These are phyloP conservation scores for Chrysanthemum lavandulifolium DNA, from an alignment of 129 eudicot genomes.

Conservation along the genomic window DNA sequence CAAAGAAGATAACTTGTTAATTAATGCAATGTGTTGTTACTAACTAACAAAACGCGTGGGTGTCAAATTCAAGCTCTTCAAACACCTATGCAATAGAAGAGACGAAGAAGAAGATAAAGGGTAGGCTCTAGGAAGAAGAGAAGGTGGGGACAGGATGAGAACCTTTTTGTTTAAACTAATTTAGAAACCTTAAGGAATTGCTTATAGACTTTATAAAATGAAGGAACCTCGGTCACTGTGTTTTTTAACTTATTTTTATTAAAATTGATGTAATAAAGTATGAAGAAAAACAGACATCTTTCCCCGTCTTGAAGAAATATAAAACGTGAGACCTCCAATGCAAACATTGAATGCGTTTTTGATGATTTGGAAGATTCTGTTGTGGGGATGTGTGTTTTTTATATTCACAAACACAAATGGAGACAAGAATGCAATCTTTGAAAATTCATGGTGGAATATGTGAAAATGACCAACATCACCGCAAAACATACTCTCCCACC, in stretches of 20 bases:
- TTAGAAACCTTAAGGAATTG: neutral
- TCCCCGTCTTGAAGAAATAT: constrained; percentile 82
- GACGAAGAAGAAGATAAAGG: constrained; percentile 45
- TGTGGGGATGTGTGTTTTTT: constrained; percentile 65
- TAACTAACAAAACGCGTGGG: constrained; percentile 36
- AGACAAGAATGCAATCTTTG: constrained; percentile 45
- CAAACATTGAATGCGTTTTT: constrained; percentile 73
- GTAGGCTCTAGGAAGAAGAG: constrained; percentile 53
- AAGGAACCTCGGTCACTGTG: constrained; percentile 19
- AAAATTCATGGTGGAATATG: constrained; percentile 22
- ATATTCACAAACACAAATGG: constrained; percentile 30
- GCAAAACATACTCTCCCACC: constrained; percentile 34
- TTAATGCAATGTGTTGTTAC: constrained; percentile 3
- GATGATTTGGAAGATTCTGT: constrained; percentile 98
- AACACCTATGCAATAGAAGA: constrained; percentile 45
- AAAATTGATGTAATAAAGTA: constrained; percentile 39
- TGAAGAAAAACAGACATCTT: constrained; percentile 94
- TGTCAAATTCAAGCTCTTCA: constrained; percentile 34
- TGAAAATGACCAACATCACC: constrained; percentile 31
- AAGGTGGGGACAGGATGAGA: constrained; percentile 70
- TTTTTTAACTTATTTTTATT: constrained; percentile 4
- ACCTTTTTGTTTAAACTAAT: constrained; percentile 28
- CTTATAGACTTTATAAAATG: neutral
- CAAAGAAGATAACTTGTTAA: neutral
- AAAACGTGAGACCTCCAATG: constrained; percentile 85